Conservation (phyloP, 495 filamentous ascomycete species). For the Hypoxylon trugodes region DNA sequence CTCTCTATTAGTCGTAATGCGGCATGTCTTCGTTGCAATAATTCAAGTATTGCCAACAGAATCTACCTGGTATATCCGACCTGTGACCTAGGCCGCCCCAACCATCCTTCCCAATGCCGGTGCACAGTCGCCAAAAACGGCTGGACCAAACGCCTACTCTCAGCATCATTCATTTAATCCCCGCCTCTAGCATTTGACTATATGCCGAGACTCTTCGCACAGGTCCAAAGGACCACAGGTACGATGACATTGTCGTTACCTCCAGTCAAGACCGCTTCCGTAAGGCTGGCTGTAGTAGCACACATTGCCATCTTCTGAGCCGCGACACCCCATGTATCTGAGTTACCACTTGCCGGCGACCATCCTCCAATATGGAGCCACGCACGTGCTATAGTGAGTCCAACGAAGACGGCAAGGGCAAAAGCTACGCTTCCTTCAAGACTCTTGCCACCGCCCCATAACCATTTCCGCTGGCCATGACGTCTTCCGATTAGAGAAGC, state of each 20-base stretch:
- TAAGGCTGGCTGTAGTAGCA: slow-evolving; percentile 83
- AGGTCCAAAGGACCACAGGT: slow-evolving; percentile 91
- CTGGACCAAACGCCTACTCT: background rate
- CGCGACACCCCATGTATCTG: slow-evolving; percentile 29
- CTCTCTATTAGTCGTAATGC: slow-evolving; percentile 1
- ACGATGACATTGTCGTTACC: slow-evolving; percentile 99
- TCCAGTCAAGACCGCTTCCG: slow-evolving; percentile 93
- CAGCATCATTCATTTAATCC: slow-evolving; percentile 14
- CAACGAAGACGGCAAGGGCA: slow-evolving; percentile 76
- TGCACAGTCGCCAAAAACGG: no score
- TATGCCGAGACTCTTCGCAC: slow-evolving; percentile 80
- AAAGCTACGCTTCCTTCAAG: slow-evolving; percentile 92
- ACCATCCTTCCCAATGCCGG: background rate
- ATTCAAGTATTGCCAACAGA: background rate
- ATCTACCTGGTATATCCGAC: slow-evolving; percentile 17
- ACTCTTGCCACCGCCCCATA: slow-evolving; percentile 96
- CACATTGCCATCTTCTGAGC: slow-evolving; percentile 69
- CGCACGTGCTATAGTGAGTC: slow-evolving; percentile 71
- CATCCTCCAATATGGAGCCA: slow-evolving; percentile 83
- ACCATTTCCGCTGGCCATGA: slow-evolving; percentile 88
- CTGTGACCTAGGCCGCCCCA: background rate
- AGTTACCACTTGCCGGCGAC: slow-evolving; percentile 51
- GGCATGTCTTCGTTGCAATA: background rate
- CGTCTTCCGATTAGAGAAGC: slow-evolving; percentile 92
- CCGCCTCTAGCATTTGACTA: slow-evolving; percentile 46